phyloP scores from a whole-genome alignment of 2,329 filamentous ascomycete genomes.

The Thermoascus crustaceus region DNA sequence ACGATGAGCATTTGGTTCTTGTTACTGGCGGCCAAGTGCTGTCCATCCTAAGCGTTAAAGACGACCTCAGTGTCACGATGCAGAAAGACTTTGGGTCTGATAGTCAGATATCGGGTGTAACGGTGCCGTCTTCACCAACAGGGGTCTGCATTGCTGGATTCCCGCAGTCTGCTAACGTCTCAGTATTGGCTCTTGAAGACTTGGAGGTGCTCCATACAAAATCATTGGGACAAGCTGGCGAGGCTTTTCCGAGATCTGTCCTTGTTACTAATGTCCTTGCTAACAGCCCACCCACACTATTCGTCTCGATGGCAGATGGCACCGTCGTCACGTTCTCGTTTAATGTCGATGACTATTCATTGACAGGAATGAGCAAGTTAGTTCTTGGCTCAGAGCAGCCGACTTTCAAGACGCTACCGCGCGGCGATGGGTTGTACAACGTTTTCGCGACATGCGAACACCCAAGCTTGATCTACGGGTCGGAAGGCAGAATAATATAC shows the following conservation, averaged over 20 bases:
- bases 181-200: constrained; percentile 60
- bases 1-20: constrained; percentile 60
- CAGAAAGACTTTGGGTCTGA: constrained; percentile 55
- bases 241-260: constrained; percentile 75
- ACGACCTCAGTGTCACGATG: constrained; percentile 50
- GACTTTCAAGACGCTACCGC: constrained; percentile 68
- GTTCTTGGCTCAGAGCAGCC: constrained; percentile 80
- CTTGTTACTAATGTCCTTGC: constrained; percentile 67
- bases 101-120: constrained; percentile 79
- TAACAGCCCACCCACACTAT: constrained; percentile 62
- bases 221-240: constrained; percentile 54
- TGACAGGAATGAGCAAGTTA: constrained; percentile 70
- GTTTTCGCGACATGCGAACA: constrained; percentile 93
- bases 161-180: constrained; percentile 74
- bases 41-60: constrained; percentile 57
- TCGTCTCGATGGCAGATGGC: constrained; percentile 87
- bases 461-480: constrained; percentile 84
- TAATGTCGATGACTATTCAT: constrained; percentile 49
- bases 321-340: constrained; percentile 79
- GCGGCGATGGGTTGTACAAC: constrained; percentile 58
- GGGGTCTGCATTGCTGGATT: constrained; percentile 73
- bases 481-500: constrained; percentile 80
- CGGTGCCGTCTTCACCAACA: constrained; percentile 57
- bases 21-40: constrained; percentile 68
- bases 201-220: constrained; percentile 60